Base-by-base conservation (phyloP, 2,329 filamentous ascomycete species). In the Cladosporium sp. region DNA sequence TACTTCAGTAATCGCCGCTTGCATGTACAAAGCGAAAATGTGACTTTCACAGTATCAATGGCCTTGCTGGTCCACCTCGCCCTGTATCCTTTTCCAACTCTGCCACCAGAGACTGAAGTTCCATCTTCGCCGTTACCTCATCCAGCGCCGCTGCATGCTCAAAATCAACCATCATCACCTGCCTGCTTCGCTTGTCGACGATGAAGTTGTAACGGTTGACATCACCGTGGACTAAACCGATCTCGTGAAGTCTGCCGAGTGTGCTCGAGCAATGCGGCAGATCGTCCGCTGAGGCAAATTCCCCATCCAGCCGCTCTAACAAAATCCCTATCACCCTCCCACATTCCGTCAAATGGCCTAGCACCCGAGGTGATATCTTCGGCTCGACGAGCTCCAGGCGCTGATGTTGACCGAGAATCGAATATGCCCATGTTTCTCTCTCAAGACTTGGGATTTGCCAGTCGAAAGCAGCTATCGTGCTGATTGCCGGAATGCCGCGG, bases 121-220 rank as follows among this genome's bases (percentile, higher is more conserved):
- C 57, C 35, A 18, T 31, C 11, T 26, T 26, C 14, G 56, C 37
- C 35, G 37, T 21, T n/a, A 11, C 46, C 46, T 50, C 46, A 26
- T 50, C 46, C 21, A 50, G 46, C 10, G 46, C 58, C 14, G 37
- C 18, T 2, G 53, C 46, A 60, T 66, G 67, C 56, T 66, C 67
- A 28, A 69, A 66, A 40, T 67, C 67, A 29, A 69, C 55, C 58
- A 69, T 61, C 8, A 23, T 50, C 52, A 64, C 63, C 16, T 55
- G 14, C n/a, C 52, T 49, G n/a, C 49, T 18, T 40, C 56, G n/a
- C 37, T n/a, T 40, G 37, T 40, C 37, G 37, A 40, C 37, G 28
- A 66, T 52, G 60, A 64, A 67, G 40, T 67, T 66, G 44, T 69
- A 66, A 28, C 67, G 53, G 58, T 67, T 67, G 62, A 65, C 67